These are phyloP conservation scores for Cyberlindnera mycetangii DNA, from an alignment of 805 yeast genomes.

Conservation along the genomic window DNA sequence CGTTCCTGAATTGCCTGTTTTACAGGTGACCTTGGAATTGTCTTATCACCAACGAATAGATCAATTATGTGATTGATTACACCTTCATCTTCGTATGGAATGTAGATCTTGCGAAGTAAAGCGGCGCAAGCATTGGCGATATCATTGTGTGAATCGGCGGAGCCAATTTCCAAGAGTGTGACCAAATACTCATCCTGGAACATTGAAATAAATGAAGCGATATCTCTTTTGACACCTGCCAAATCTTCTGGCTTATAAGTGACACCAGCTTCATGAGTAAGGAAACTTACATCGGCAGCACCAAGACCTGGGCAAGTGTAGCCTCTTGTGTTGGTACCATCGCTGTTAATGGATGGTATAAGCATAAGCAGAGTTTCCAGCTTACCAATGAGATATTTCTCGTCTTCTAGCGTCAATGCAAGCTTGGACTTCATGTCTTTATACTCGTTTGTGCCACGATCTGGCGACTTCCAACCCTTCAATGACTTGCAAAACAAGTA, in stretches of 20 bases:
- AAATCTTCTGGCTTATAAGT: slow-evolving; percentile 50
- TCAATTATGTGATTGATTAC: slow-evolving; percentile 43
- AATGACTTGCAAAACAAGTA: slow-evolving; percentile 56
- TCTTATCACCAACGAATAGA: slow-evolving; percentile 50
- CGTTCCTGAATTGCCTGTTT: slow-evolving; percentile 51
- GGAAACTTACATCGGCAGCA: slow-evolving; percentile 51
- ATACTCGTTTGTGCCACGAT: slow-evolving; percentile 42
- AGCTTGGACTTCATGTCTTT: slow-evolving; percentile 34
- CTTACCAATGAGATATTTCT: slow-evolving; percentile 46
- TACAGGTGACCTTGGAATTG: slow-evolving; percentile 47
- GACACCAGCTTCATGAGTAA: slow-evolving; percentile 69
- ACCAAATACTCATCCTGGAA: slow-evolving; percentile 36
- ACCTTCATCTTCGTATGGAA: slow-evolving; percentile 49
- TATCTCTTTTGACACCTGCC: slow-evolving; percentile 36
- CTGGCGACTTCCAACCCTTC: slow-evolving; percentile 46
- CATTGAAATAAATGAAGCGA: slow-evolving; percentile 38
- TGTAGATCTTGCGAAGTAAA: slow-evolving; percentile 43
- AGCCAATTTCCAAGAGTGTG: slow-evolving; percentile 58
- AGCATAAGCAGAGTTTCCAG: slow-evolving; percentile 59
- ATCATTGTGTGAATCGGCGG: slow-evolving; percentile 54
- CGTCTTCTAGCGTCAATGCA: slow-evolving; percentile 35
- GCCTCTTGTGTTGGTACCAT: slow-evolving; percentile 41
- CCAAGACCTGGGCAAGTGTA: slow-evolving; percentile 64
- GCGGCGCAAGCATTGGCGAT: slow-evolving; percentile 55
- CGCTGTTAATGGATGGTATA: slow-evolving; percentile 40